Percentiles rank a stretch among this genome's conserved stretches.
phyloP scores from a whole-genome alignment of 1,139 yeast species.

The Sugiyamaella neomexicana region DNA sequence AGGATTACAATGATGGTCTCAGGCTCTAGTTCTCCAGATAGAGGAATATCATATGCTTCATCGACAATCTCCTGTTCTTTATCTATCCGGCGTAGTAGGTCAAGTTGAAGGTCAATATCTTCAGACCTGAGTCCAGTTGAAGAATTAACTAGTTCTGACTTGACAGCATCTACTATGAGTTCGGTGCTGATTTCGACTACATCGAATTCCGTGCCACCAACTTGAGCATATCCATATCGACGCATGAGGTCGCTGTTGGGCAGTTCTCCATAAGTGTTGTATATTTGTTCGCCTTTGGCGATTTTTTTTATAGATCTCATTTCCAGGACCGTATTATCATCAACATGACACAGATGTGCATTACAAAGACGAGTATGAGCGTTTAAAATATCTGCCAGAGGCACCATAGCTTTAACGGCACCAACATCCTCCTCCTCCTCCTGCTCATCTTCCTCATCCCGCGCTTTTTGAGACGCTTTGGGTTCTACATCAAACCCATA shows the following conservation, averaged over 20 bases:
- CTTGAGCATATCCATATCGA: slow-evolving; percentile 88
- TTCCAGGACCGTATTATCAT: slow-evolving; percentile 48
- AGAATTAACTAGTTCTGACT: slow-evolving; percentile 17
- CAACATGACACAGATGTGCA: slow-evolving; percentile 54
- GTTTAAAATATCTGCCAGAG: slow-evolving; percentile 86
- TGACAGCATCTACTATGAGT: slow-evolving; percentile 29
- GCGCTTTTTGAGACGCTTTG: slow-evolving; percentile 34
- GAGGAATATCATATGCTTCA: slow-evolving; percentile 38
- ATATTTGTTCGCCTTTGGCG: slow-evolving; percentile 66
- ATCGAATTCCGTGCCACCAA: slow-evolving; percentile 71
- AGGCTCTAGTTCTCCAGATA: slow-evolving; percentile 31
- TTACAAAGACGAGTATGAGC: slow-evolving; percentile 81
- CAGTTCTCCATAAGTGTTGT: slow-evolving; percentile 85
- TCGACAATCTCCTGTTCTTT: slow-evolving; percentile 34
- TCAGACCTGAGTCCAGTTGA: slow-evolving; percentile 24
- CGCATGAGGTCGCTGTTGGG: slow-evolving; percentile 87
- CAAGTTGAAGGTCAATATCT: slow-evolving; percentile 20
- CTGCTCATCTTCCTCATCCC: slow-evolving; percentile 40
- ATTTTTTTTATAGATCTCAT: slow-evolving; percentile 73
- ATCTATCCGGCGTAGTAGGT: slow-evolving; percentile 19
- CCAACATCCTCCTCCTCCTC: slow-evolving; percentile 46
- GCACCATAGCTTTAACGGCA: slow-evolving; percentile 81
- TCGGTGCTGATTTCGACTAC: slow-evolving; percentile 63
- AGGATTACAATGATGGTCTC: slow-evolving; percentile 24
- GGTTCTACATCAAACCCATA: slow-evolving; percentile 61